phyloP scores from a whole-genome alignment of 2,329 filamentous ascomycete species.

The Microcyclospora tardicrescens region DNA sequence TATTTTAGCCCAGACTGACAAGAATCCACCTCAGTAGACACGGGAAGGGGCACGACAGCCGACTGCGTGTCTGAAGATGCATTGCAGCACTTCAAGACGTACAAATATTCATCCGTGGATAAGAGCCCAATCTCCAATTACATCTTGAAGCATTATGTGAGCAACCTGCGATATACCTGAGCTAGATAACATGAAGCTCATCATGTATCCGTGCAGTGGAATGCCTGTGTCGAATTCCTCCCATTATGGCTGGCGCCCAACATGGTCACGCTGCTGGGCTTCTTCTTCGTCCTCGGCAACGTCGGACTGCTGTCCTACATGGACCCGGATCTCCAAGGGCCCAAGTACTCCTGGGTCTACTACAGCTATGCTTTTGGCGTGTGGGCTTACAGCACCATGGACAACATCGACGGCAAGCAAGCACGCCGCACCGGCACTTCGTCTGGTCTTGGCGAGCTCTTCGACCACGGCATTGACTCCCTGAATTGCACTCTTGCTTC shows the following conservation, averaged over 20 bases:
- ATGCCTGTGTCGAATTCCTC: conserved; percentile 80
- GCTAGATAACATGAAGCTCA: neutral
- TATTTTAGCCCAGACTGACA: too few relatives aligned
- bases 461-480: conserved; percentile 97
- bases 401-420: conserved; percentile 98
- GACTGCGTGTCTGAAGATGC: conserved; percentile 59
- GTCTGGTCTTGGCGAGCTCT: conserved; percentile 86
- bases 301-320: conserved; percentile 61
- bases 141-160: conserved; percentile 88
- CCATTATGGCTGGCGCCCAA: conserved; percentile 96
- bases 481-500: conserved; percentile 92
- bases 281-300: conserved; percentile 62
- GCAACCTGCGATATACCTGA: conserved; percentile 17
- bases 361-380: conserved; percentile 90
- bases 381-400: conserved; percentile 97
- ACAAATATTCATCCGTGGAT: conserved; percentile 97
- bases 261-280: conserved; percentile 37
- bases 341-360: conserved; percentile 71
- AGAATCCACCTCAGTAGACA: too few relatives aligned
- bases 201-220: conserved; percentile 55
- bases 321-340: conserved; percentile 77
- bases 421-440: conserved; percentile 88
- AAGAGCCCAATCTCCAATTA: conserved; percentile 89
- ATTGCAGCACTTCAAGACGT: conserved; percentile 78
- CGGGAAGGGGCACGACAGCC: neutral